Percentiles rank a stretch among this genome's conserved stretches.
These are phyloP conservation scores for Rhododendron ferrugineum DNA, from an alignment of 148 eudicot genomes.

Conservation along the genomic window DNA sequence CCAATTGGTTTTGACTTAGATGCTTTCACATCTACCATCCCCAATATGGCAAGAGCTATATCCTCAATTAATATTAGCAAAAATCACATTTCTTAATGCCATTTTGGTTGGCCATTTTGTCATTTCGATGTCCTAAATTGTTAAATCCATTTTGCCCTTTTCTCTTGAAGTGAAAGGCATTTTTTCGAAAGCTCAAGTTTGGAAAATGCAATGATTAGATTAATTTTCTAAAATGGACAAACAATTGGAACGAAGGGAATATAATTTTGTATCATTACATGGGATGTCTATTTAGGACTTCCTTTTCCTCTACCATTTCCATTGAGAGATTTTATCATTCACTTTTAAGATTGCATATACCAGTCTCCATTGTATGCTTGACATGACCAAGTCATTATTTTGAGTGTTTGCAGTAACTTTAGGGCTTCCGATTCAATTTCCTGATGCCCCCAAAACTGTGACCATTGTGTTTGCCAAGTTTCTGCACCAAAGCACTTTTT, in stretches of 20 bases:
- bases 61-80: neutral
- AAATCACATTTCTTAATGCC: neutral
- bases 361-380: neutral
- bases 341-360: neutral
- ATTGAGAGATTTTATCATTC: neutral
- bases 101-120: neutral
- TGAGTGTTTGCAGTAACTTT: neutral
- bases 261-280: neutral
- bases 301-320: neutral
- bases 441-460: neutral
- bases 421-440: neutral
- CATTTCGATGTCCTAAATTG: neutral
- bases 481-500: neutral
- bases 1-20: too few species aligned
- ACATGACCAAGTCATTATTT: neutral
- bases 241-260: neutral
- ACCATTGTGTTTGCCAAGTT: neutral
- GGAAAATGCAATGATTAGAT: neutral
- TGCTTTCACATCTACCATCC: neutral
- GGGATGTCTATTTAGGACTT: neutral
- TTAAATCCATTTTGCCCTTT: neutral
- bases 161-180: neutral
- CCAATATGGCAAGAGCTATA: neutral
- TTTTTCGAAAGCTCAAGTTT: neutral
- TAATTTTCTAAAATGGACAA: neutral